Percentiles rank a stretch among this genome's conserved stretches.
phyloP scores from a whole-genome alignment of 129 eudicot species.

The Helichrysum umbraculigerum region DNA sequence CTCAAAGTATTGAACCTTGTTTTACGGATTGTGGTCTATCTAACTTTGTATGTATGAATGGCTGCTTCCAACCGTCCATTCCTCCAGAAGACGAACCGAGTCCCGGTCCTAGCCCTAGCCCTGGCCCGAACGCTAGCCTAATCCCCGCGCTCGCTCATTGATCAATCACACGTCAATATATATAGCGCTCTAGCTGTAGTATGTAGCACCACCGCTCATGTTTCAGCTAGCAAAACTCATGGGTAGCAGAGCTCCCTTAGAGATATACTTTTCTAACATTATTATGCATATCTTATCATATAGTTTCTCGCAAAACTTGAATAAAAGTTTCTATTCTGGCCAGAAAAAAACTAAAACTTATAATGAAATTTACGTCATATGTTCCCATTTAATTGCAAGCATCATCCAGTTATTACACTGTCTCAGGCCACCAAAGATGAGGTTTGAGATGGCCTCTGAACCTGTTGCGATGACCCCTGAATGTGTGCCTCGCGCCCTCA shows the following conservation, averaged over 20 bases:
- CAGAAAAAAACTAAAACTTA: too few species aligned
- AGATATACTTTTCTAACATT: not conserved
- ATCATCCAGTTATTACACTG: not conserved
- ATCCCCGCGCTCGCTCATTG: not conserved
- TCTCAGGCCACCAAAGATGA: too few species aligned
- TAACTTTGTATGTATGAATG: constrained; percentile 38
- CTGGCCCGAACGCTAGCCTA: not conserved
- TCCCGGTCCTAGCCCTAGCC: constrained; percentile 1
- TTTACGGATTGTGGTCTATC: constrained; percentile 40
- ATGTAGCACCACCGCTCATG: not conserved
- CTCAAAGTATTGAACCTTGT: constrained; percentile 39
- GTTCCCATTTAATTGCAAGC: constrained; percentile 2
- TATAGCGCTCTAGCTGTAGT: not conserved
- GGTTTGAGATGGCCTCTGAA: too few species aligned
- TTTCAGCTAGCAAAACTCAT: not conserved
- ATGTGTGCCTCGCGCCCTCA: too few species aligned
- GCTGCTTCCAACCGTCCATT: constrained; percentile 29
- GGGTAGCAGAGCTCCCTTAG: not conserved
- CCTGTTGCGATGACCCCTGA: too few species aligned
- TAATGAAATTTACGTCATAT: not conserved
- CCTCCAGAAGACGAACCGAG: constrained; percentile 14
- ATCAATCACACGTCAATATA: not conserved
- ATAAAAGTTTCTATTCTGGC: too few species aligned
- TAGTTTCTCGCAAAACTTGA: not conserved
- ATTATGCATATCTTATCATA: not conserved